A percentile compares a stretch with the other conserved stretches of the same genome.
Conservation (phyloP, 345 rosid species). For the Acer negundo region DNA sequence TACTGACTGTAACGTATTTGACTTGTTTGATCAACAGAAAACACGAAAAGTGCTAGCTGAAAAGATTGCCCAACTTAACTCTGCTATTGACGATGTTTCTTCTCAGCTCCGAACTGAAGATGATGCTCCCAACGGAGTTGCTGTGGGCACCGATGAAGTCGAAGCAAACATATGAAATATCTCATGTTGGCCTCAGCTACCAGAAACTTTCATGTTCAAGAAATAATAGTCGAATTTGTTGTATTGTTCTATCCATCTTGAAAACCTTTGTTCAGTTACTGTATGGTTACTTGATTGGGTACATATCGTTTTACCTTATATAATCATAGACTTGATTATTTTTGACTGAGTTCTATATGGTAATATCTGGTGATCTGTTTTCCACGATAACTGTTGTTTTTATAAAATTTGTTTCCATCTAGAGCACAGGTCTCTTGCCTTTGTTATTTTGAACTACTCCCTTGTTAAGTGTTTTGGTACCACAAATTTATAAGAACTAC, state of each 20-base stretch:
- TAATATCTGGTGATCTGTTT: background rate
- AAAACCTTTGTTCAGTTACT: slow-evolving; percentile 2
- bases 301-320: slow-evolving; percentile 10
- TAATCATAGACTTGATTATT: background rate
- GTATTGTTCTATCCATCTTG: slow-evolving; percentile 1
- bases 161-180: slow-evolving; percentile 55
- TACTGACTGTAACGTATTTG: slow-evolving; percentile 9
- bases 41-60: slow-evolving; percentile 72
- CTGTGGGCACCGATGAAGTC: slow-evolving; percentile 56
- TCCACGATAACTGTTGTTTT: background rate
- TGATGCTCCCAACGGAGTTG: slow-evolving; percentile 58
- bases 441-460: background rate
- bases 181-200: slow-evolving; percentile 3
- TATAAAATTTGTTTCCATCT: too few relatives aligned
- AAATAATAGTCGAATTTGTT: slow-evolving; percentile 27
- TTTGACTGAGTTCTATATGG: background rate
- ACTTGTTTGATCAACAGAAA: slow-evolving; percentile 50
- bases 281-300: slow-evolving; percentile 8
- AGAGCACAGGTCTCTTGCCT: background rate
- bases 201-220: slow-evolving; percentile 14
- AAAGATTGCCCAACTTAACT: slow-evolving; percentile 85
- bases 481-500: background rate
- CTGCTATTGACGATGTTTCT: slow-evolving; percentile 84
- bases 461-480: background rate
- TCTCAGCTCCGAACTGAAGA: slow-evolving; percentile 73